A percentile compares a stretch with the other conserved stretches of the same genome.
Conservation (phyloP, 2,329 filamentous ascomycete genomes). For the Cladorrhinum sp. region DNA sequence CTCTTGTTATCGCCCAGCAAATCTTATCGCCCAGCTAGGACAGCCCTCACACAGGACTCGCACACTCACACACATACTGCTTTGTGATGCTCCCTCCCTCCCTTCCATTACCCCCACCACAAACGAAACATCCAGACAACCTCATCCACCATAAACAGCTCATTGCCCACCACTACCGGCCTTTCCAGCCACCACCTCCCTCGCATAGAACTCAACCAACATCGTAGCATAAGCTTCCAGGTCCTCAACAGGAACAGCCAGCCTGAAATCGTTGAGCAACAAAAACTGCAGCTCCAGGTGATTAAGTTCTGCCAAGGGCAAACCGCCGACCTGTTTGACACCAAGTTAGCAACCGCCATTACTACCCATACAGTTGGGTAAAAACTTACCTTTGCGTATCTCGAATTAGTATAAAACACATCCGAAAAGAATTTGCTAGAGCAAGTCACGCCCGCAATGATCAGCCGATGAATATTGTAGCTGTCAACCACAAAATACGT, state of each 20-base stretch:
- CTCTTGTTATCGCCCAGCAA: no score
- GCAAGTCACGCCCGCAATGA: slow-evolving; percentile 96
- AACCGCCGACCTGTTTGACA: slow-evolving; percentile 75
- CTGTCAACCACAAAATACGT: slow-evolving; percentile 92
- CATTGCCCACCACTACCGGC: slow-evolving; percentile 6
- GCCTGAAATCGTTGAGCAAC: slow-evolving; percentile 90
- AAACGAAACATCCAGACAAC: no score
- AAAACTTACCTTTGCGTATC: slow-evolving; percentile 88
- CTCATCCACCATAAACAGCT: no score
- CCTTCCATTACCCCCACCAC: no score
- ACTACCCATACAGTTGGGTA: background rate
- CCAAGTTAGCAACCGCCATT: slow-evolving; percentile 19
- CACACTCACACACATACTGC: no score
- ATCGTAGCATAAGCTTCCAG: slow-evolving; percentile 97
- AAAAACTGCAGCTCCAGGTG: slow-evolving; percentile 96
- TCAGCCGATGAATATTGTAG: slow-evolving; percentile 95
- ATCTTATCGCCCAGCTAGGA: no score
- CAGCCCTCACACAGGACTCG: no score
- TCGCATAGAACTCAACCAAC: slow-evolving; percentile 95
- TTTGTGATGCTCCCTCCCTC: no score
- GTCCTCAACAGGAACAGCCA: slow-evolving; percentile 90
- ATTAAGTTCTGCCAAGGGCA: slow-evolving; percentile 89
- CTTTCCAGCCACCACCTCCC: slow-evolving; percentile 67
- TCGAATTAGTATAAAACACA: slow-evolving; percentile 97
- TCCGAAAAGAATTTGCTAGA: slow-evolving; percentile 99